Base-by-base conservation (phyloP, 257 asterid genomes). In the Solanum peruvianum region DNA sequence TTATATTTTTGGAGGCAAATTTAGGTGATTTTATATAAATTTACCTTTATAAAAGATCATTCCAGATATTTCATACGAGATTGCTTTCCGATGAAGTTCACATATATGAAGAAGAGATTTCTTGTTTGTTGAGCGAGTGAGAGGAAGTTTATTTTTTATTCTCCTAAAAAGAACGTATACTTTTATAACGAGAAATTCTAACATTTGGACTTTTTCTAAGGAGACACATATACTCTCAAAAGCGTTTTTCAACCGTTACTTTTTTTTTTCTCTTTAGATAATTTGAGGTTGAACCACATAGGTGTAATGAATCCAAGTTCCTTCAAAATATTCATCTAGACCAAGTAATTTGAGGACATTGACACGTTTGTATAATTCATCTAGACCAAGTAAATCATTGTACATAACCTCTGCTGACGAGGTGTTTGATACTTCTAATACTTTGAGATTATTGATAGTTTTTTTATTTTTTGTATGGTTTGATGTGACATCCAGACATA, bases 401-500 rank as follows among this genome's bases (percentile, higher is more conserved):
- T 47, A 66, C 41, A 82, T 70, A 5, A 14, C 35, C 11, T 69
- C 86, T 27, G 85, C 56, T 49, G 87, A 41, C 1, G 87, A 64
- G 5, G 77, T 25, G 8, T 70, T 31, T 72, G 87, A 42, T 42
- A 84, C 39, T 33, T 83, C 81, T 76, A 85, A 86, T 20, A 84
- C 42, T 78, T 69, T 82, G 64, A 88, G 58, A 73, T 87, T 85
- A 10, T 58, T 88, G 84, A 91, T 25, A 56, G 86, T 90, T 44
- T 89, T 88, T 87, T 91, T 88, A 67, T 89, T 66, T 76, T 62
- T 5, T 87, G 56, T 23, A 87, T 88, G 9, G 87, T 58, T 15
- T 90, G 92, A 58, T 89, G 91, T 33, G 91, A 86, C 91, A 69
- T 86, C 88, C 29, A 11, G 91, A 88, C 77, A 88, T 75, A 82